phyloP scores from a whole-genome alignment of 2,329 filamentous ascomycete genomes.

The Acephala macrosclerotiorum region DNA sequence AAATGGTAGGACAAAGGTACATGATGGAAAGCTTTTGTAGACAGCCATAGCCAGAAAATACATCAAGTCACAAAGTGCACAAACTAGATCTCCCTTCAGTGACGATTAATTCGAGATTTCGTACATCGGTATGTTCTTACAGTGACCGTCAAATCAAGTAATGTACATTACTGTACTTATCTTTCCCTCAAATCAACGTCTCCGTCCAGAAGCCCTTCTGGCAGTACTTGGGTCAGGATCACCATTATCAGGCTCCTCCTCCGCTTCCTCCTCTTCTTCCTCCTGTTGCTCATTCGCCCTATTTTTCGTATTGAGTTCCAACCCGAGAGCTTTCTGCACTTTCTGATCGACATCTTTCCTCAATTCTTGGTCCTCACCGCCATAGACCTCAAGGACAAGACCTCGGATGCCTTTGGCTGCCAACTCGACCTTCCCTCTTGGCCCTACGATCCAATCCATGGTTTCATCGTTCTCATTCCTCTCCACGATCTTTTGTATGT shows the following conservation, averaged over 20 bases:
- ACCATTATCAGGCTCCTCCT: slow-evolving; percentile 31
- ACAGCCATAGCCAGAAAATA: not conserved
- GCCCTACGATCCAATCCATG: slow-evolving; percentile 84
- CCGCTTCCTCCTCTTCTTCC: slow-evolving; percentile 34
- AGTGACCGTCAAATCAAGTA: not conserved
- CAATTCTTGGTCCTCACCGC: slow-evolving; percentile 51
- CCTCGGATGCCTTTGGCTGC: slow-evolving; percentile 77
- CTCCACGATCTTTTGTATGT: slow-evolving; percentile 81
- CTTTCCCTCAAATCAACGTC: not conserved
- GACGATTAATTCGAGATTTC: not conserved
- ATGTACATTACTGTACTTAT: not conserved
- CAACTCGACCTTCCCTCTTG: slow-evolving; percentile 85
- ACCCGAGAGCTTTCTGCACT: slow-evolving; percentile 67
- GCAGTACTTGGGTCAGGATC: slow-evolving; percentile 26
- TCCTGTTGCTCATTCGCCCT: slow-evolving; percentile 31
- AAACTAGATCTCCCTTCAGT: not conserved
- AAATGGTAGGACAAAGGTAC: not conserved
- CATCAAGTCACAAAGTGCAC: not conserved
- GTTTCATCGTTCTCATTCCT: slow-evolving; percentile 74
- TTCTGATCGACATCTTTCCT: slow-evolving; percentile 61
- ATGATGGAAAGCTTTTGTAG: not conserved
- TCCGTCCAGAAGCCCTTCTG: slow-evolving; percentile 15
- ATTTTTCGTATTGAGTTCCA: slow-evolving; percentile 44
- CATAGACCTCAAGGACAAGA: slow-evolving; percentile 70
- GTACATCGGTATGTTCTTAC: not conserved